Evolutionary conservation across 2,329 filamentous ascomycete genomes (phyloP), one percentile per base, ranked within the genome.

Genomic region (Aspergillus brunneoviolaceus): DNA sequence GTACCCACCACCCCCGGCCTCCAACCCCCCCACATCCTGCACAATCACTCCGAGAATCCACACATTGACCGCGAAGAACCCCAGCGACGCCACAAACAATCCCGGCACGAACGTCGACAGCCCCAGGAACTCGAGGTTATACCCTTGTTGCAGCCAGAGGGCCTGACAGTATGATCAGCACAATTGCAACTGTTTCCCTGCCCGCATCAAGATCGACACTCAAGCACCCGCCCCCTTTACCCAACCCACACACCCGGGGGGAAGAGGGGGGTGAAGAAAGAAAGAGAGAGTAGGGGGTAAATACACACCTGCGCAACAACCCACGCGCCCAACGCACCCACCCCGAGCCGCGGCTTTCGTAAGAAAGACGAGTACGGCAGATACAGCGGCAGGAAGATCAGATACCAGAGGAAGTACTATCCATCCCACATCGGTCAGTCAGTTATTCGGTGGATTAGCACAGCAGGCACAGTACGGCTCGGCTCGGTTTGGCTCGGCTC

Each of bases 341-440:
- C 60, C 1, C 95, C 95, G 3, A 89, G 76, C 5, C 71, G 70
- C 0, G 85, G 85, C 2, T 78, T 81, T 4, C 74, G 77, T 0
- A 96, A 77, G 14, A 97, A 82, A 0, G 89, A 89, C 0, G 93
- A 97, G 42, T 79, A 79, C 0, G 94, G 92, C 0, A 99, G 87
- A 73, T 97, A 96, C 53, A 97, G 88, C 0, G 95, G 95, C 2
- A 98, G 81, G 68, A 99, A 91, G 65, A 97, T 86, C 77, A 97
- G 88, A 77, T 99, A 98, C 95, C 95, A 99, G 53, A 99, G 85
- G 76, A 99, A 99, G 75, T 99, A 99, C 92, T 96, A 29, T 7
- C 6, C 25, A 51, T 60, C 35, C 54, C 48, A 23, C 23, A 23
- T 23, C 23, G 4, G 23, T 23, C 4, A 25, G 25, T 51, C 14